A percentile compares a stretch with the other conserved stretches of the same genome.
Evolutionary conservation across 2,329 filamentous ascomycete species (phyloP).

Genomic region (Neofusicoccum sp.): DNA sequence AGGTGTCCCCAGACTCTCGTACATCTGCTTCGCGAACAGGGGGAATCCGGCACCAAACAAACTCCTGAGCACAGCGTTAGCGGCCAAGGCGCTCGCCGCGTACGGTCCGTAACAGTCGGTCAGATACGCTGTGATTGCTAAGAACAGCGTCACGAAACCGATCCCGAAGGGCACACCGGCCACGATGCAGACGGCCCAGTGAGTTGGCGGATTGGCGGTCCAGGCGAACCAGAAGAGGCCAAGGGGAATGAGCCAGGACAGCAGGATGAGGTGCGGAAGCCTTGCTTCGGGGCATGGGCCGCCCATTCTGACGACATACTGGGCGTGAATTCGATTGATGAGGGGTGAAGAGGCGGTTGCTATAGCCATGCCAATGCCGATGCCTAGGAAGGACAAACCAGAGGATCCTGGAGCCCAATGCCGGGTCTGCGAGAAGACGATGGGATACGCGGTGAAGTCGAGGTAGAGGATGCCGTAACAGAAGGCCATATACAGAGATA

Average conservation of each 20-base stretch:
- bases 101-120: slow-evolving; percentile 74
- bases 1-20: slow-evolving; percentile 67
- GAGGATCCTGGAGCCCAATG: slow-evolving; percentile 75
- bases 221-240: slow-evolving; percentile 66
- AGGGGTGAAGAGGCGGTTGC: slow-evolving; percentile 54
- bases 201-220: slow-evolving; percentile 66
- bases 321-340: slow-evolving; percentile 73
- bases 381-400: slow-evolving; percentile 78
- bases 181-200: slow-evolving; percentile 78
- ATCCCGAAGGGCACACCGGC: slow-evolving; percentile 79
- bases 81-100: slow-evolving; percentile 76
- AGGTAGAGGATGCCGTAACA: slow-evolving; percentile 88
- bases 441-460: slow-evolving; percentile 87
- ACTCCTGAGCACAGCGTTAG: slow-evolving; percentile 74
- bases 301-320: slow-evolving; percentile 60
- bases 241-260: slow-evolving; percentile 70
- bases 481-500: slow-evolving; percentile 58
- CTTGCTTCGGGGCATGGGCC: slow-evolving; percentile 76
- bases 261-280: slow-evolving; percentile 77
- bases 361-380: slow-evolving; percentile 57
- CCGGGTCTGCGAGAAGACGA: slow-evolving; percentile 75
- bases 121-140: slow-evolving; percentile 80
- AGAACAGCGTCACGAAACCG: slow-evolving; percentile 77
- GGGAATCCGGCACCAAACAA: slow-evolving; percentile 76
- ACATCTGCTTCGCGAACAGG: slow-evolving; percentile 73